Evolutionary conservation across 805 yeast genomes (phyloP), one percentile per base, ranked within the genome.

Genomic region (Lipomyces sp.): DNA sequence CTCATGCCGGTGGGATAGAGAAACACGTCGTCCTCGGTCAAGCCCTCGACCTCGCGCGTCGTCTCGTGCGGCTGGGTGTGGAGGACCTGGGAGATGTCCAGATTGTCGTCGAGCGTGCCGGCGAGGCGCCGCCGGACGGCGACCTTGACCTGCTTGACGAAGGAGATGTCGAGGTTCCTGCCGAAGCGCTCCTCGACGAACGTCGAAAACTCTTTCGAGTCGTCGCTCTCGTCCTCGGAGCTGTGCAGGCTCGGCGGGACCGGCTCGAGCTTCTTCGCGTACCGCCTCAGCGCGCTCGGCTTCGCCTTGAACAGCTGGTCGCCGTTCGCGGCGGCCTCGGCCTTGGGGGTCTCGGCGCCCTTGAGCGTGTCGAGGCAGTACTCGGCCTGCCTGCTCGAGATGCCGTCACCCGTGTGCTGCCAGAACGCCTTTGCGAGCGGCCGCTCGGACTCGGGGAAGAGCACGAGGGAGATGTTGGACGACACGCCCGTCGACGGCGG

Each of bases 331-430:
- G 39, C 32, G 11, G 42, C 16, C 26, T 49, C 14, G 13, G 21
- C 11, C 5, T 26, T 24, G 34, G 41, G 16, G 19, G 47, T 24
- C 21, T 47, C 50, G n/a, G 45, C 29, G 24, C 40, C 39, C 42
- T 45, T 49, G 16, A 50, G 46, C 31, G 59, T 63, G 53, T 79
- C 80, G 52, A 84, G 68, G 42, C 86, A 81, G 63, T 87, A 93
- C 67, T 90, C 96, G 1, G 89, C 97, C 65, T 83, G 71, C 61
- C 98, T 74, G 32, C 96, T 86, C 14, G 96, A 86, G 24, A 93
- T 79, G n/a, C 96, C 96, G 68, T 91, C 97, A 24, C 99, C 99
- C 0, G 95, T 74, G 63, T 90, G 96, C 67, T 91, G 97, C 98
- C 98, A 93, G 70, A 87, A 93, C 61, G 81, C 81, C 65, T 87